Evolutionary conservation across 148 eudicot species (phyloP), one percentile per base, ranked within the genome.

Genomic region (Rheum nobile): DNA sequence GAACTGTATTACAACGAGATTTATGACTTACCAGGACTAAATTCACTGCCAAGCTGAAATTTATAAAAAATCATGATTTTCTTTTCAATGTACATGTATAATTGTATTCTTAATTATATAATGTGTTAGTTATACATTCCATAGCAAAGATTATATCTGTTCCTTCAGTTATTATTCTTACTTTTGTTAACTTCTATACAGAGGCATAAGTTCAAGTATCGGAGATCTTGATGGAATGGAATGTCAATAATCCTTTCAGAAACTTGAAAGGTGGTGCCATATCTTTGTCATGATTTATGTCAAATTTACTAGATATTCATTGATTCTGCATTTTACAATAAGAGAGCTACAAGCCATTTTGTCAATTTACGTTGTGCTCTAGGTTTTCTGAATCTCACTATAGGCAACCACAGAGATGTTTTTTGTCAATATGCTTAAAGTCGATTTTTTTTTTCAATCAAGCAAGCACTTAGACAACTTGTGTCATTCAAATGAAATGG

Each of bases 221-320:
- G n/a, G 69, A 63, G 69, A 80, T 75, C 79, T 77, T 75, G 57
- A 86, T 89, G 88, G 87, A 87, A 26, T 89, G 90, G 93, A 76
- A 72, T 76, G 87, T 79, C 61, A 85, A 54, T 48, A 85, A 75
- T 72, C 74, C 85, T 38, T 83, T 82, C 69, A 85, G 82, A 77
- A 80, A 75, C 76, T 72, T 81, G 71, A 89, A 84, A 89, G 90
- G 89, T 89, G 52, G 42, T 46, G 39, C 19, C 43, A 28, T 26
- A 17, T 34, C 68, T 41, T 52, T n/a, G 63, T 31, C 50, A 29
- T 47, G 38, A 39, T 71, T 19, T 59, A 28, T 74, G 39, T 42
- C 46, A n/a, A 74, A 14, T 29, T 59, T 12, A 4, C 67, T 59
- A 52, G 11, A 52, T 14, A 52, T 21, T 22, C 24, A 8, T 55